These are phyloP conservation scores for Phytophthora brassicae DNA, from an alignment of 352 stramenopile species.

Conservation along the genomic window DNA sequence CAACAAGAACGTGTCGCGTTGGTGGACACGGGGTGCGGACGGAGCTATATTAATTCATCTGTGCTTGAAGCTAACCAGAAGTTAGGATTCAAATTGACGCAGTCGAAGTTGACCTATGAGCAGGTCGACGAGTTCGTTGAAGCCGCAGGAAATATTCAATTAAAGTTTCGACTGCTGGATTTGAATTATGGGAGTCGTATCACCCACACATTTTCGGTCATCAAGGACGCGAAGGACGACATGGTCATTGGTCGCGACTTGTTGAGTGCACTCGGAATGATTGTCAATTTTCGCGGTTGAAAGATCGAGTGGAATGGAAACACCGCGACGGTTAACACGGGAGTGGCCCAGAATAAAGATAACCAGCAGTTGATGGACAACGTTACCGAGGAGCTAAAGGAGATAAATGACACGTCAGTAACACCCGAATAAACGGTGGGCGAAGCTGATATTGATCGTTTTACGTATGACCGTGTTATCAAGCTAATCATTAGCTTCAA, in stretches of 20 bases:
- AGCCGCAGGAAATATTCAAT: not conserved
- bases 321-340: not conserved
- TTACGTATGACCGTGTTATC: not conserved
- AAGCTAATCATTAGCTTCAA: not conserved
- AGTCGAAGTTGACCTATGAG: not conserved
- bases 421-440: not conserved
- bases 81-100: not conserved
- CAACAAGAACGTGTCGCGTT: not conserved
- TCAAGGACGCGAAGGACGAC: not conserved
- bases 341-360: too few species aligned
- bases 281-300: not conserved
- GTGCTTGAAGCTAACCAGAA: not conserved
- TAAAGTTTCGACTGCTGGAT: constrained; percentile 1
- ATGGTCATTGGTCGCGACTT: constrained; percentile 5
- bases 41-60: not conserved
- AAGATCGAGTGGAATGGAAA: not conserved
- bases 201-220: not conserved
- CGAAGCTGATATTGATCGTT: not conserved
- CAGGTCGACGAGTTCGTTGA: not conserved
- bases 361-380: too few species aligned
- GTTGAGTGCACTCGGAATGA: not conserved
- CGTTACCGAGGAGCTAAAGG: not conserved
- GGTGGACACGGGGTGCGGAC: not conserved
- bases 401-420: not conserved
- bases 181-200: not conserved